Evolutionary conservation across 192 early-diverging fungal genomes (phyloP).

Genomic region (Coemansia nantahalensis): DNA sequence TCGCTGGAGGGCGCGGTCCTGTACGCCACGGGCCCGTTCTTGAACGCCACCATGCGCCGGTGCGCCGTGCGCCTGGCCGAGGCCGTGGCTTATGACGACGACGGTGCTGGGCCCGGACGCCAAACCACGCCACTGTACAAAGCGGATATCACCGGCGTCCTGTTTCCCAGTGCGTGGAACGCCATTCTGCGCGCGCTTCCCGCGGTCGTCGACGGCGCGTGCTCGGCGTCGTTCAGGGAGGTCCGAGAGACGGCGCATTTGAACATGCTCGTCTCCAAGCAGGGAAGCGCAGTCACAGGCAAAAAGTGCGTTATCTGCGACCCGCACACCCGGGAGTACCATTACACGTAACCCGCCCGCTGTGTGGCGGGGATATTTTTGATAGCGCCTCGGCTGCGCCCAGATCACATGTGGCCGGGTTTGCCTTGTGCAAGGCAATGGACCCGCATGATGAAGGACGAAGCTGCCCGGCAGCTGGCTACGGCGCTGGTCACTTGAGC

Average conservation of each 20-base stretch:
- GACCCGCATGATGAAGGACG: too few relatives aligned
- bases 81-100: slow-evolving; percentile 16
- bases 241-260: slow-evolving; percentile 27
- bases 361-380: too few relatives aligned
- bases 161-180: slow-evolving; percentile 38
- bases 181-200: slow-evolving; percentile 16
- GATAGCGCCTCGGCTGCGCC: too few relatives aligned
- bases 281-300: slow-evolving; percentile 31
- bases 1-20: slow-evolving; percentile 14
- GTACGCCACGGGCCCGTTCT: slow-evolving; percentile 21
- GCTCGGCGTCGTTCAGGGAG: slow-evolving; percentile 28
- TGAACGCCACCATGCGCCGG: slow-evolving; percentile 37
- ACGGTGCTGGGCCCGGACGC: slow-evolving; percentile 1
- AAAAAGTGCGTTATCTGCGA: slow-evolving; percentile 18
- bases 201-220: slow-evolving; percentile 5
- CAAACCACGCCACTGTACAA: slow-evolving; percentile 15
- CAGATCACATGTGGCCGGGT: too few relatives aligned
- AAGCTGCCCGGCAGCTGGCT: too few relatives aligned
- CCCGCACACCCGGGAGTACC: neutral
- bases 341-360: neutral
- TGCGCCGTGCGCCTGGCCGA: slow-evolving; percentile 21
- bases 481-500: too few relatives aligned
- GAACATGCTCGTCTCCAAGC: slow-evolving; percentile 43
- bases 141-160: slow-evolving; percentile 27
- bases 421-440: too few relatives aligned